Percentiles rank a stretch among this genome's conserved stretches.
phyloP scores from a whole-genome alignment of 2,329 filamentous ascomycete species.

The Colletotrichum eremochloae region DNA sequence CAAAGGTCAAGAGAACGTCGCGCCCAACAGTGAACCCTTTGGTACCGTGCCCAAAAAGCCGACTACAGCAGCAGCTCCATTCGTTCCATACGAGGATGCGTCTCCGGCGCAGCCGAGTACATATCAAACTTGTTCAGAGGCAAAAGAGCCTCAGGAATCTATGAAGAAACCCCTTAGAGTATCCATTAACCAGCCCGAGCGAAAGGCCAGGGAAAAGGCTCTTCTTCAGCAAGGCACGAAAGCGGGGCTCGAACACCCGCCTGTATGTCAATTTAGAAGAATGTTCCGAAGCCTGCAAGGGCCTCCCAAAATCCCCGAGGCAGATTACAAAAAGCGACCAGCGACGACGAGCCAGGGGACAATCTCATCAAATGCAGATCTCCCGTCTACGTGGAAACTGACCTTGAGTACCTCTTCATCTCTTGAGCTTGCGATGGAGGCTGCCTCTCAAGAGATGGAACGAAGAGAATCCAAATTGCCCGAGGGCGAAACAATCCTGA shows the following conservation, averaged over 20 bases:
- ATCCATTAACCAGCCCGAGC: slow-evolving; percentile 35
- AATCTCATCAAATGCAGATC: slow-evolving; percentile 40
- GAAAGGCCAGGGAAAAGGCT: slow-evolving; percentile 44
- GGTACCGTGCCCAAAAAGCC: background rate
- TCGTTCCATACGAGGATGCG: slow-evolving; percentile 4
- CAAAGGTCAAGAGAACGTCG: background rate
- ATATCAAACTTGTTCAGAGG: background rate
- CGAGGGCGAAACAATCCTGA: background rate
- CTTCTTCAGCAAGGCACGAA: background rate
- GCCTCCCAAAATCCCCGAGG: background rate
- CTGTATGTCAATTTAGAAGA: slow-evolving; percentile 18
- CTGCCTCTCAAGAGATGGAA: slow-evolving; percentile 47
- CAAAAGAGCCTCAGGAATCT: background rate
- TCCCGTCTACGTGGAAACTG: slow-evolving; percentile 50
- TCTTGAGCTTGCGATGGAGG: slow-evolving; percentile 50
- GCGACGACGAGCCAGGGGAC: background rate
- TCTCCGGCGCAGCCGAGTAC: background rate
- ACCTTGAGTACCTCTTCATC: slow-evolving; percentile 49
- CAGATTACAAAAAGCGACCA: slow-evolving; percentile 1
- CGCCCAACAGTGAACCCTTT: background rate
- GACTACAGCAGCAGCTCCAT: background rate
- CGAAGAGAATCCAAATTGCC: slow-evolving; percentile 42
- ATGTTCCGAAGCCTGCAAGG: slow-evolving; percentile 16
- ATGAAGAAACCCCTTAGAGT: slow-evolving; percentile 23
- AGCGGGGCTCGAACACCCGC: background rate